Evolutionary conservation across 2,329 filamentous ascomycete species (phyloP).

Genomic region (Sphaceloma murrayae): DNA sequence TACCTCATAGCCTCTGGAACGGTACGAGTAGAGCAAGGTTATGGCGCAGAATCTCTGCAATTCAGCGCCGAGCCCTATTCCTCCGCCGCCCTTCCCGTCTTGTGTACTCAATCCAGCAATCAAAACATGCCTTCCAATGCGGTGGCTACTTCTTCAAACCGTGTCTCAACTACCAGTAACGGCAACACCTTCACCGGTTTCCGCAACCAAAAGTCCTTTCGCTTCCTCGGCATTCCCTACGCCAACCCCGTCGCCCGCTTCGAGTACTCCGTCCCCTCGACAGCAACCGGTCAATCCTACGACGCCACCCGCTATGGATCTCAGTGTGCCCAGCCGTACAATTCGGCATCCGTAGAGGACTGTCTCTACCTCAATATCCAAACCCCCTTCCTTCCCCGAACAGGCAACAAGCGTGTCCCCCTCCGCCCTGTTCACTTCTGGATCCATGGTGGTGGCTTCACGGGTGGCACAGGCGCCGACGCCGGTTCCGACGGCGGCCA

Average conservation of each 20-base stretch:
- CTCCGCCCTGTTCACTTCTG: conserved; percentile 43
- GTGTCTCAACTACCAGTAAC: conserved; percentile 33
- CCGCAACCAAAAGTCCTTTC: conserved; percentile 45
- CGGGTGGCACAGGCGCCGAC: conserved; percentile 35
- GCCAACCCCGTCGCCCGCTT: conserved; percentile 35
- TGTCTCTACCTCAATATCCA: conserved; percentile 44
- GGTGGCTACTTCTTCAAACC: conserved; percentile 30
- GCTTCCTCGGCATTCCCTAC: conserved; percentile 40
- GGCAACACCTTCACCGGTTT: conserved; percentile 42
- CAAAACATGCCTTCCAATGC: conserved; percentile 28
- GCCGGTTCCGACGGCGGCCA: conserved; percentile 43
- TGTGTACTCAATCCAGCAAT: conserved; percentile 43
- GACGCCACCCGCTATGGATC: conserved; percentile 39
- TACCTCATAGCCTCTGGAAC: conserved; percentile 37
- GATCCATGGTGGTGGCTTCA: conserved; percentile 50
- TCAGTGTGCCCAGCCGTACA: conserved; percentile 34
- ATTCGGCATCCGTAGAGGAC: conserved; percentile 32
- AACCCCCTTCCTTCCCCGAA: conserved; percentile 34
- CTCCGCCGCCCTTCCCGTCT: conserved; percentile 34
- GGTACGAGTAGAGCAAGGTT: conserved; percentile 27
- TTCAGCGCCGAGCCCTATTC: conserved; percentile 26
- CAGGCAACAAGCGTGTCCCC: conserved; percentile 27
- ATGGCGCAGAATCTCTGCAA: conserved; percentile 26
- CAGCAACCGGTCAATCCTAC: conserved; percentile 36
- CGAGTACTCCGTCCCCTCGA: conserved; percentile 40